Percentiles rank a stretch among this genome's conserved stretches.
phyloP scores from a whole-genome alignment of 2,329 filamentous ascomycete species.

The Fusarium secorum region DNA sequence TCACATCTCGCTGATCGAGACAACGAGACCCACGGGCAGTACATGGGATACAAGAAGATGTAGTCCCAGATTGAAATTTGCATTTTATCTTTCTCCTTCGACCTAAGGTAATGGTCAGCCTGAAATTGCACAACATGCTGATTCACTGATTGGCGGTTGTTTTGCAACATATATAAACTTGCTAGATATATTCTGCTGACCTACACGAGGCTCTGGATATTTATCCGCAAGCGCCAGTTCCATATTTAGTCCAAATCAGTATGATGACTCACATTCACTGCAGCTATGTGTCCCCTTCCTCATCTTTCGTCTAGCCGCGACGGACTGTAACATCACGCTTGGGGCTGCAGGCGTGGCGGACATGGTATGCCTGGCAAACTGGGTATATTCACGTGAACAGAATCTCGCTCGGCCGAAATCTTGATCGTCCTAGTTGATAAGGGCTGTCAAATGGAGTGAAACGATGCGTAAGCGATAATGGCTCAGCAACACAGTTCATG shows the following conservation, averaged over 20 bases:
- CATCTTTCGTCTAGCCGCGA: neutral
- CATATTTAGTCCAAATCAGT: rapidly evolving
- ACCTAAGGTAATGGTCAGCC: neutral
- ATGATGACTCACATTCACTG: neutral
- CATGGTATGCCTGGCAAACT: neutral
- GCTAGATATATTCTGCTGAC: rapidly evolving
- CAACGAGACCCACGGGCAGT: neutral
- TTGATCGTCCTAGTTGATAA: rapidly evolving
- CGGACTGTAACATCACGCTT: neutral
- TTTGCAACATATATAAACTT: rapidly evolving
- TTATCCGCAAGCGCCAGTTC: rapidly evolving
- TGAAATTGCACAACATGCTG: rapidly evolving
- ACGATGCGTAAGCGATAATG: neutral
- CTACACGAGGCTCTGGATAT: rapidly evolving
- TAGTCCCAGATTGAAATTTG: neutral
- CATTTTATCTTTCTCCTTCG: neutral
- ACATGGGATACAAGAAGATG: neutral
- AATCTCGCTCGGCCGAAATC: neutral
- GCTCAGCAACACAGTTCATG: neutral
- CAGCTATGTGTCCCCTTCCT: neutral
- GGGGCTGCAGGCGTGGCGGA: neutral
- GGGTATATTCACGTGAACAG: rapidly evolving
- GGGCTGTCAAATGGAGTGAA: too few relatives aligned
- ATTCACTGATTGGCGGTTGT: too few relatives aligned
- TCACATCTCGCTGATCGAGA: neutral